phyloP scores from a whole-genome alignment of 768 basidiomycete species.

The Calocybe cyanea region DNA sequence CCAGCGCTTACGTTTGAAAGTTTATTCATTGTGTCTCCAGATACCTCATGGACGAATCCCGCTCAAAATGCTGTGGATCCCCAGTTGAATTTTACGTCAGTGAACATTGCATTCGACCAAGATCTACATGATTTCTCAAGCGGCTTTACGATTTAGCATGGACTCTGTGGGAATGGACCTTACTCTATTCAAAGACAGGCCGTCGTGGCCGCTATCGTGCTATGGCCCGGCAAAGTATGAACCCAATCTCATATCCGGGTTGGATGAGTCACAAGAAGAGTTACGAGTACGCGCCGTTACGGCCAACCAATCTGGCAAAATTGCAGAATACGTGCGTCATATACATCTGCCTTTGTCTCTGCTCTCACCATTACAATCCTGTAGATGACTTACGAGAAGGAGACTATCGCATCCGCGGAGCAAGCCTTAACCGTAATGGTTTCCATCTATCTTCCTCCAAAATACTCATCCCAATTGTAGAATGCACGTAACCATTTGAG shows the following conservation, averaged over 20 bases:
- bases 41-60: conserved; percentile 37
- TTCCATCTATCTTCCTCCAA: neutral
- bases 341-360: conserved; percentile 6
- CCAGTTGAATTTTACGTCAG: conserved; percentile 28
- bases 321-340: conserved; percentile 62
- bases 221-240: conserved; percentile 79
- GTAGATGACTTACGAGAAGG: conserved; percentile 56
- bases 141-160: conserved; percentile 32
- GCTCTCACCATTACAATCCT: neutral
- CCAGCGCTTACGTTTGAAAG: conserved; percentile 4
- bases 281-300: conserved; percentile 60
- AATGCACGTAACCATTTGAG: conserved; percentile 46
- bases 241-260: conserved; percentile 54
- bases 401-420: conserved; percentile 51
- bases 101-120: neutral
- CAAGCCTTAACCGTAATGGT: conserved; percentile 34
- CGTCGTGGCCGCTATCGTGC: conserved; percentile 74
- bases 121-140: neutral
- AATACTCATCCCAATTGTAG: conserved; percentile 17
- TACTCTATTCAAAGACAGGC: conserved; percentile 57
- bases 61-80: conserved; percentile 16
- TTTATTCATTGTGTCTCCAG: conserved; percentile 20
- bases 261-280: conserved; percentile 80
- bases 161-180: conserved; percentile 67
- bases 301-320: conserved; percentile 51